A percentile compares a stretch with the other conserved stretches of the same genome.
Conservation (phyloP, 2,329 filamentous ascomycete genomes). For the Neophaeococcomyces aloes region DNA sequence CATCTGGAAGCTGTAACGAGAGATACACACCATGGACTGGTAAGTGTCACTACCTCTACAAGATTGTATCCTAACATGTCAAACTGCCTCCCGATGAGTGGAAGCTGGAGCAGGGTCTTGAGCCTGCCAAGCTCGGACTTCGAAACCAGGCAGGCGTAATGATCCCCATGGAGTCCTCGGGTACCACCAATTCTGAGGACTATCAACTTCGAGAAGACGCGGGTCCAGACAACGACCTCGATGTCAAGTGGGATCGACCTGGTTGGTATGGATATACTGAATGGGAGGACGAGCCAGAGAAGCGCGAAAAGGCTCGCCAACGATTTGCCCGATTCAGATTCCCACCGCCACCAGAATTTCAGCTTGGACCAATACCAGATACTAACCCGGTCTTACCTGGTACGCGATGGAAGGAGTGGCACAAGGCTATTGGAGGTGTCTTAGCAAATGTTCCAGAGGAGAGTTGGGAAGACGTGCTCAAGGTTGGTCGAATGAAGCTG, state of each 20-base stretch:
- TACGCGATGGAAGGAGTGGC: constrained; percentile 49
- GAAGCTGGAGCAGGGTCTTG: constrained; percentile 44
- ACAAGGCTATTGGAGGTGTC: constrained; percentile 42
- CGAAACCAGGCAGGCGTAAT: constrained; percentile 35
- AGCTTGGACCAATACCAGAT: constrained; percentile 44
- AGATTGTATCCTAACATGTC: no score
- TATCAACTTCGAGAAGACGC: constrained; percentile 31
- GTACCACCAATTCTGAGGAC: constrained; percentile 20
- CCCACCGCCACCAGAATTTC: constrained; percentile 43
- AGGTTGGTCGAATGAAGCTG: not conserved
- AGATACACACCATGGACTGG: no score
- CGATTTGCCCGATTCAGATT: constrained; percentile 46
- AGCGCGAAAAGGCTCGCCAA: constrained; percentile 49
- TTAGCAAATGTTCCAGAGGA: constrained; percentile 44
- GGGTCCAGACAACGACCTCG: constrained; percentile 30
- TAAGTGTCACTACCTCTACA: no score
- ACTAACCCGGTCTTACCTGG: constrained; percentile 50
- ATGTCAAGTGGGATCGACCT: constrained; percentile 33
- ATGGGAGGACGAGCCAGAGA: constrained; percentile 60
- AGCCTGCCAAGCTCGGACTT: constrained; percentile 37
- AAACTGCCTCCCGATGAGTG: constrained; percentile 34
- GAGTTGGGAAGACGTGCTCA: constrained; percentile 45
- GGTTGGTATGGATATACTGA: constrained; percentile 50
- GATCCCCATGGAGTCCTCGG: constrained; percentile 22
- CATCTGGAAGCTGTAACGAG: no score